These are phyloP conservation scores for Stagonosporopsis chrysanthemi DNA, from an alignment of 2,329 filamentous ascomycete species.

Conservation along the genomic window DNA sequence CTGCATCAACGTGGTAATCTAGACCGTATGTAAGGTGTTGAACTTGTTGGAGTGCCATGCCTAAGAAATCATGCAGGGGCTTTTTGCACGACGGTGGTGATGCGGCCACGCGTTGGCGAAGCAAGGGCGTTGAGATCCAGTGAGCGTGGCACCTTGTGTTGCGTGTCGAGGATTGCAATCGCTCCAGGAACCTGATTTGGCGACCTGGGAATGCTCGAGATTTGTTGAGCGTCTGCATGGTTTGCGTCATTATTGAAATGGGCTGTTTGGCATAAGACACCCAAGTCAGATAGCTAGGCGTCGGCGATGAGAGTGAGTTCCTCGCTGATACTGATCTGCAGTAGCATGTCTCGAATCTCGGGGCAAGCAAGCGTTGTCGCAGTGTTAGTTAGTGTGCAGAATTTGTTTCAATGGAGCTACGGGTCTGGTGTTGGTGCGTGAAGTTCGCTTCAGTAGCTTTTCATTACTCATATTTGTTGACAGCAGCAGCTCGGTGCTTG, in stretches of 20 bases:
- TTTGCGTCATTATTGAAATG: background rate
- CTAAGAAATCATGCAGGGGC: background rate
- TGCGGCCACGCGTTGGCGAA: background rate
- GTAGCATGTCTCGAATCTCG: slow-evolving; percentile 3
- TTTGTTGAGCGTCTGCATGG: background rate
- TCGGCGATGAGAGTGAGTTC: background rate
- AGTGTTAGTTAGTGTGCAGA: background rate
- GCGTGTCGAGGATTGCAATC: background rate
- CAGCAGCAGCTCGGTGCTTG: background rate
- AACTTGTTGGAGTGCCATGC: background rate
- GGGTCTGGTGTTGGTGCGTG: background rate
- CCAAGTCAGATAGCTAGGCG: background rate
- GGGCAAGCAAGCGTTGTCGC: background rate
- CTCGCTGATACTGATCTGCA: background rate
- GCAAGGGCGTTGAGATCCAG: background rate
- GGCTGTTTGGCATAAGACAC: no score
- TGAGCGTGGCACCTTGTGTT: background rate
- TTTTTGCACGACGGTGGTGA: background rate
- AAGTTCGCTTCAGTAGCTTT: slow-evolving; percentile 15
- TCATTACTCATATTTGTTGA: slow-evolving; percentile 15
- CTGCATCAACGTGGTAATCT: background rate
- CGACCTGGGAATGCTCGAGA: background rate
- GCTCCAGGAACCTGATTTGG: background rate
- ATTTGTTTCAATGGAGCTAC: background rate
- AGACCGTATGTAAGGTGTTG: slow-evolving; percentile 7